Base-by-base conservation (phyloP, 2,329 filamentous ascomycete genomes). In the Penicillium sp. region DNA sequence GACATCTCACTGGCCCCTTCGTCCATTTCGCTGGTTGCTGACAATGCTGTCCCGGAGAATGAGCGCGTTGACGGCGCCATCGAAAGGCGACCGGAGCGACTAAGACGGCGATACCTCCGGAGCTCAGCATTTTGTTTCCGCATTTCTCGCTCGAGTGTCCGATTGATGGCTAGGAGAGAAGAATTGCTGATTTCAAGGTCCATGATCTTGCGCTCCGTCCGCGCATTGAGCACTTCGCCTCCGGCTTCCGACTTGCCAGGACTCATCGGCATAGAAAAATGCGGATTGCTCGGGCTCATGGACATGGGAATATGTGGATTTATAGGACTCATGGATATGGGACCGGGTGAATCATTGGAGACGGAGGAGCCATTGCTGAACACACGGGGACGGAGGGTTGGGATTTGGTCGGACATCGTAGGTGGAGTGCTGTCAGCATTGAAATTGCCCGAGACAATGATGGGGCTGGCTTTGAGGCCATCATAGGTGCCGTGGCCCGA, bases 161-260 rank as follows among this genome's bases (percentile, higher is more conserved):
- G 83, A 68, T 99, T 99, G 74, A 99, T 97, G 33, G 94, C 94
- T 50, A 96, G 84, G 3, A 99, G 81, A 1, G 92, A 97, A 1
- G 91, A 94, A 66, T 99, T 99, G 49, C 89, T 96, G 58, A 99
- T 99, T 69, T 99, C 91, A 5, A 99, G 78, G 69, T 99, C 94
- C 60, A 97, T 84, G 1, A 99, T 92, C 75, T 97, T 99, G 55
- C 94, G 85, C 72, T 97, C 94, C 29, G 91, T 84, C 24, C 94
- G 84, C 12, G 94, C 94, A 68, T 91, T 94, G n/a, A 94, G 91
- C 6, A 91, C 79, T 54, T 95, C 91, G 55, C 79, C 67, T 1
- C 79, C 66, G 1, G 61, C 66, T 56, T 79, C 70, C 66, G 68
- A 55, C 64, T 70, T 61, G 73, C 75, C 24, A 68, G 77, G 41